These are phyloP conservation scores for Penicillium nordicum DNA, from an alignment of 2,329 filamentous ascomycete species.

Conservation along the genomic window DNA sequence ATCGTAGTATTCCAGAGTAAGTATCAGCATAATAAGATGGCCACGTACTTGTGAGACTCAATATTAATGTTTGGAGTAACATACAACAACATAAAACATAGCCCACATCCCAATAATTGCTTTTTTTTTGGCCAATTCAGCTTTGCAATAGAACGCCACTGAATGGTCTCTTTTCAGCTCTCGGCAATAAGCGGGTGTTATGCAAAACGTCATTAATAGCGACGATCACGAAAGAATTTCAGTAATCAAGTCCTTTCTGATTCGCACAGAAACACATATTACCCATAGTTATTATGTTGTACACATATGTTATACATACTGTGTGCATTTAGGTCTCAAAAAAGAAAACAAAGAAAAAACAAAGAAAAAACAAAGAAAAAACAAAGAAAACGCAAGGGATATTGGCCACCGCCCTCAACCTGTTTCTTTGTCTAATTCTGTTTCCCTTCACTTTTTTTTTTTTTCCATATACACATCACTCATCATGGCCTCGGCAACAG, in stretches of 20 bases:
- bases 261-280: background rate
- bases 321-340: too few relatives aligned
- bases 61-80: background rate
- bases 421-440: background rate
- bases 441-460: background rate
- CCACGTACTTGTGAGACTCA: background rate
- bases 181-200: background rate
- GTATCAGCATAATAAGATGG: background rate
- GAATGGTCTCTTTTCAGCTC: background rate
- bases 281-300: too few relatives aligned
- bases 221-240: background rate
- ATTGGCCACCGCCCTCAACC: background rate
- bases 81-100: background rate
- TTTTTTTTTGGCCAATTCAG: background rate
- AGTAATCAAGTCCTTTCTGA: background rate
- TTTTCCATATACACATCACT: background rate
- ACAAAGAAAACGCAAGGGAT: background rate
- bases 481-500: conserved; percentile 66
- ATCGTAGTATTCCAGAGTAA: background rate
- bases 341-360: background rate
- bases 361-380: too few relatives aligned
- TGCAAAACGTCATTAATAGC: conserved; percentile 2
- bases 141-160: background rate
- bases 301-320: too few relatives aligned
- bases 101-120: too few relatives aligned